phyloP scores from a whole-genome alignment of 768 basidiomycete genomes.

The Clavaria fumosa region DNA sequence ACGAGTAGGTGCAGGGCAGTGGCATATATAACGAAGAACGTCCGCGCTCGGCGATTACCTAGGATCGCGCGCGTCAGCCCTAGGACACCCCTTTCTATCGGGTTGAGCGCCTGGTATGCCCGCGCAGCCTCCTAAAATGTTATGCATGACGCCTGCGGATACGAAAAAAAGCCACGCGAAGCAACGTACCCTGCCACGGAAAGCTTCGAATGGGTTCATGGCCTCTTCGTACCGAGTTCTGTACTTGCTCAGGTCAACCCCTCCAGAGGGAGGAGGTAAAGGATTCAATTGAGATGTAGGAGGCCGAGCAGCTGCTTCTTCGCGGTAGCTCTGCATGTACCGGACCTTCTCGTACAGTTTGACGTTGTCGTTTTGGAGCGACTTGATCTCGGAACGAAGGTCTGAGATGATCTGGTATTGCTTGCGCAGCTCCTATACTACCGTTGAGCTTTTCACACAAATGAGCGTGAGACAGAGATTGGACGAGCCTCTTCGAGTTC shows the following conservation, averaged over 20 bases:
- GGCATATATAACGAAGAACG: conserved; percentile 81
- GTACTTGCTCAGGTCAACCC: conserved; percentile 77
- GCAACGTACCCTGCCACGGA: conserved; percentile 74
- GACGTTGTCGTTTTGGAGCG: conserved; percentile 86
- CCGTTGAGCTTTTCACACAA: conserved; percentile 1
- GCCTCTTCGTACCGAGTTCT: conserved; percentile 86
- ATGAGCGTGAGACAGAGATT: not conserved
- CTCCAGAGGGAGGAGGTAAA: conserved; percentile 31
- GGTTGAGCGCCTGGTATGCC: conserved; percentile 83
- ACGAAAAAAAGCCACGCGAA: conserved; percentile 4
- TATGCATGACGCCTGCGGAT: conserved; percentile 1
- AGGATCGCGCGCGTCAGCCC: conserved; percentile 73
- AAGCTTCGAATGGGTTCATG: conserved; percentile 97
- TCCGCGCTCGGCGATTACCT: conserved; percentile 80
- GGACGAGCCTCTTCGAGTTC: conserved; percentile 80
- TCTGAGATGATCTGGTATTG: conserved; percentile 93
- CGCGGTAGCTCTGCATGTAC: conserved; percentile 94
- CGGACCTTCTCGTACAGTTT: conserved; percentile 98
- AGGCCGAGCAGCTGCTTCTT: conserved; percentile 39
- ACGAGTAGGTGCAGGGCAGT: conserved; percentile 67
- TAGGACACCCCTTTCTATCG: conserved; percentile 79
- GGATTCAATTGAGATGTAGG: conserved; percentile 55
- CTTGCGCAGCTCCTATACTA: conserved; percentile 70
- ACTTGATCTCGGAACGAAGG: conserved; percentile 82
- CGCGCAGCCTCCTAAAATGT: conserved; percentile 76